Evolutionary conservation across 805 yeast genomes (phyloP).

Genomic region (Candida maltosa): DNA sequence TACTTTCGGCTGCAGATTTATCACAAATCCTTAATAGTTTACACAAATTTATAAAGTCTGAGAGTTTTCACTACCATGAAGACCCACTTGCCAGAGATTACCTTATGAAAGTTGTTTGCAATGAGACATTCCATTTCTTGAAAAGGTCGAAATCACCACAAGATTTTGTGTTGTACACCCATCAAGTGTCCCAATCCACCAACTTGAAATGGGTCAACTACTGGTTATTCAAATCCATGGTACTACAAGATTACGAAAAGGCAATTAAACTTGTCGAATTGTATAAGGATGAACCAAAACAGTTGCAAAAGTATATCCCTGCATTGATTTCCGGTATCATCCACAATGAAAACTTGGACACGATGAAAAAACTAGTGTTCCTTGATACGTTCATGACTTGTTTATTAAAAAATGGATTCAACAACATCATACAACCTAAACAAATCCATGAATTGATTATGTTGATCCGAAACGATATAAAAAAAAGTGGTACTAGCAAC

Average conservation of each 20-base stretch:
- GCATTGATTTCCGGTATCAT: slow-evolving; percentile 29
- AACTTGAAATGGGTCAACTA: not conserved
- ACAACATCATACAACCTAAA: too few relatives aligned
- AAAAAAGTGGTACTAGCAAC: too few relatives aligned
- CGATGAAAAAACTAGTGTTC: slow-evolving; percentile 14
- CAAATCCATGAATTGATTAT: too few relatives aligned
- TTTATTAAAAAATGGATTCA: too few relatives aligned
- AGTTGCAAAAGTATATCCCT: slow-evolving; percentile 14
- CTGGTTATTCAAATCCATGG: slow-evolving; percentile 21
- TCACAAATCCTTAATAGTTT: slow-evolving; percentile 11
- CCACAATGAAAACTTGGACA: slow-evolving; percentile 11
- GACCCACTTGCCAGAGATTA: slow-evolving; percentile 2
- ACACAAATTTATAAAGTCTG: not conserved
- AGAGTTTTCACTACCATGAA: not conserved
- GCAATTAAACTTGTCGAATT: slow-evolving; percentile 20
- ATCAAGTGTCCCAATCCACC: not conserved
- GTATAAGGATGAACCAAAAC: slow-evolving; percentile 17
- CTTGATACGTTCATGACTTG: too few relatives aligned
- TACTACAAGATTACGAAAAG: slow-evolving; percentile 23
- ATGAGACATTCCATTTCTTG: slow-evolving; percentile 7
- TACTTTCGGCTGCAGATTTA: slow-evolving; percentile 14
- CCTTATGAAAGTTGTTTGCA: slow-evolving; percentile 2
- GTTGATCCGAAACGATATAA: too few relatives aligned
- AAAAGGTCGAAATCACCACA: slow-evolving; percentile 10
- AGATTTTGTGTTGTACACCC: not conserved